These are phyloP conservation scores for Simplicillium sp. DNA, from an alignment of 2,329 filamentous ascomycete species.

Conservation along the genomic window DNA sequence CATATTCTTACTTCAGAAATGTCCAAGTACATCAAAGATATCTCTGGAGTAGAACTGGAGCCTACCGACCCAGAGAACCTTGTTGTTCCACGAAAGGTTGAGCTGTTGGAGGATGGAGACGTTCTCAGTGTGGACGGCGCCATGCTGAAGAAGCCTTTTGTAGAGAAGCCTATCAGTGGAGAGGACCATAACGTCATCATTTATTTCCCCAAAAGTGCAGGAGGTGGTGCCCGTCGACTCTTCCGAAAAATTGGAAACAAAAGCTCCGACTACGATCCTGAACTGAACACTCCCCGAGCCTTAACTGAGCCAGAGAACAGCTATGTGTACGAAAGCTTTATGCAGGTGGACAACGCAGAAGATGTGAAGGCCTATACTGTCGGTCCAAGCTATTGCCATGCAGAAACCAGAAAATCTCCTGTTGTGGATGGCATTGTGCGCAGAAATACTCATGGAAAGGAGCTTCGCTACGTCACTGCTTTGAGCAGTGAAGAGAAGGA, in stretches of 20 bases:
- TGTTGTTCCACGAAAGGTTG: conserved; percentile 62
- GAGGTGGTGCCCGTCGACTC: conserved; percentile 81
- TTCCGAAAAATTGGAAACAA: conserved; percentile 99
- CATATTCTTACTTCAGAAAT: conserved; percentile 68
- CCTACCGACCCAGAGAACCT: conserved; percentile 54
- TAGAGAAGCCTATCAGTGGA: conserved; percentile 96
- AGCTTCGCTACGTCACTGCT: conserved; percentile 87
- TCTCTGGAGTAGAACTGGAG: conserved; percentile 68
- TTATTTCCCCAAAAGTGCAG: conserved; percentile 81
- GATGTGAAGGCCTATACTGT: conserved; percentile 99
- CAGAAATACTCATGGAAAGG: conserved; percentile 94
- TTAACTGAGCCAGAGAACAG: conserved; percentile 74
- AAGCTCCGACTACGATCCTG: conserved; percentile 85
- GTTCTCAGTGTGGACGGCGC: conserved; percentile 79
- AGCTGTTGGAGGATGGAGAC: conserved; percentile 84
- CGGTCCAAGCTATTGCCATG: conserved; percentile 85
- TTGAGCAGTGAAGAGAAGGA: conserved; percentile 71
- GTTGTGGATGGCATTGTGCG: conserved; percentile 94
- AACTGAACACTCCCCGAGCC: conserved; percentile 65
- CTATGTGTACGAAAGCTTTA: conserved; percentile 95
- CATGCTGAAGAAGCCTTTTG: conserved; percentile 81
- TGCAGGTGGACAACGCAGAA: conserved; percentile 92
- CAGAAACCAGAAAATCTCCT: conserved; percentile 92
- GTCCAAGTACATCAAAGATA: conserved; percentile 67
- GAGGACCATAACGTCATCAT: conserved; percentile 99